Conservation (phyloP, 2,329 filamentous ascomycete genomes). For the Diplodia corticola region DNA sequence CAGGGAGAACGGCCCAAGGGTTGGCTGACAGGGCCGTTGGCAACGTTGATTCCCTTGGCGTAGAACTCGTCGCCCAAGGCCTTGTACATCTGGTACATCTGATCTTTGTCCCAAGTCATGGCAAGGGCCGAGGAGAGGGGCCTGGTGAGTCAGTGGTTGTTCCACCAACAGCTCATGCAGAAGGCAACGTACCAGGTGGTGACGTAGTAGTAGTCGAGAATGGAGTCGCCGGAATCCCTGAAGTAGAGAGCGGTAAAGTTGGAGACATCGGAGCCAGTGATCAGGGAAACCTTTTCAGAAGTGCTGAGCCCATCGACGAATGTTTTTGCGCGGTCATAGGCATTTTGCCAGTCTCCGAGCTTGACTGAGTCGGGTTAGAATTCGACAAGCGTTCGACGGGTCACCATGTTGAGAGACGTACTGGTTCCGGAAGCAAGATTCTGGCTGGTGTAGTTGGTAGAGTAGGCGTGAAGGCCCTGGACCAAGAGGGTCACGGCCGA, state of each 20-base stretch:
- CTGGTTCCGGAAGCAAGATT: slow-evolving; percentile 12
- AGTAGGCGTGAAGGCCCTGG: slow-evolving; percentile 15
- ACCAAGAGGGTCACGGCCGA: slow-evolving; percentile 6
- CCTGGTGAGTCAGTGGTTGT: not conserved
- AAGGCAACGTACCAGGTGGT: slow-evolving; percentile 1
- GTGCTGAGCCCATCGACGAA: slow-evolving; percentile 20
- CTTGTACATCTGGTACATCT: slow-evolving; percentile 16
- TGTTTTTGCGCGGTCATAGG: slow-evolving; percentile 10
- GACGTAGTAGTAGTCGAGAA: slow-evolving; percentile 19
- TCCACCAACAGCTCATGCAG: too few relatives aligned
- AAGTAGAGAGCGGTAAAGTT: slow-evolving; percentile 22
- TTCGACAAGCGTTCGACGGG: not conserved
- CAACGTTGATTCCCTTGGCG: slow-evolving; percentile 17
- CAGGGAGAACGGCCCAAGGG: slow-evolving; percentile 20
- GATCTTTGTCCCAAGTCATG: slow-evolving; percentile 22
- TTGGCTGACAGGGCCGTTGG: slow-evolving; percentile 20
- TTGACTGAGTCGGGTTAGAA: slow-evolving; percentile 1
- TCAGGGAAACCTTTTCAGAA: slow-evolving; percentile 12
- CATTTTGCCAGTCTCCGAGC: slow-evolving; percentile 21
- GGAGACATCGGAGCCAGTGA: slow-evolving; percentile 16
- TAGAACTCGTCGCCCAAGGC: slow-evolving; percentile 19
- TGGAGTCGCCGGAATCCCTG: slow-evolving; percentile 21
- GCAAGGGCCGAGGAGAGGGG: slow-evolving; percentile 18
- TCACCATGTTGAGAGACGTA: not conserved
- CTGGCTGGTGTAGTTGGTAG: slow-evolving; percentile 18